Percentiles rank a stretch among this genome's conserved stretches.
Conservation (phyloP, 805 yeast species). For the Wickerhamiella sorbophila region DNA sequence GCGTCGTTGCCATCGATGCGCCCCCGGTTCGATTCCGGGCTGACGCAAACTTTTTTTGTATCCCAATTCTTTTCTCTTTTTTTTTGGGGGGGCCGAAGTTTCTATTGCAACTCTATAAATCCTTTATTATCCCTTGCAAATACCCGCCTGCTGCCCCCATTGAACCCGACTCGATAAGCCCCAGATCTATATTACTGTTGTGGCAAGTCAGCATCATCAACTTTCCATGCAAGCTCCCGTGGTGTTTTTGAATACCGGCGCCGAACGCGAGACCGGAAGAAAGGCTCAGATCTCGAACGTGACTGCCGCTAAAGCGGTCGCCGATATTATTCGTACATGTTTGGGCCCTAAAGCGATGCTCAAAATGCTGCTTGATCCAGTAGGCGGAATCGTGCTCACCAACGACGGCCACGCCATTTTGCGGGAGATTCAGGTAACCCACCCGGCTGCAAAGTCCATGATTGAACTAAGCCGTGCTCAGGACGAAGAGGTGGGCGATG, state of each 20-base stretch:
- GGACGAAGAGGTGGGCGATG: constrained; percentile 98
- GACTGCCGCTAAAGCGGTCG: constrained; percentile 98
- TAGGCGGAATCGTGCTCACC: constrained; percentile 84
- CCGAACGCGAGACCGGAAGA: constrained; percentile 90
- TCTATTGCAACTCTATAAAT: too few relatives aligned
- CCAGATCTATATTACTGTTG: background rate
- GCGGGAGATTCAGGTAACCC: constrained; percentile 87
- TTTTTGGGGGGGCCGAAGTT: too few relatives aligned
- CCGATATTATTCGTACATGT: constrained; percentile 95
- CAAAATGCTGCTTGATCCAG: constrained; percentile 93
- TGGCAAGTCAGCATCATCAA: background rate
- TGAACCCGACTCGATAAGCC: too few relatives aligned
- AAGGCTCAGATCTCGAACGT: constrained; percentile 94
- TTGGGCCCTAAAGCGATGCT: constrained; percentile 98
- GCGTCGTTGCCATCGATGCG: constrained; percentile 15
- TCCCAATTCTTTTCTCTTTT: too few relatives aligned
- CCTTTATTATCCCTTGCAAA: too few relatives aligned
- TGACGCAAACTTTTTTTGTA: constrained; percentile 14
- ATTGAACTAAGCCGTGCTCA: constrained; percentile 92
- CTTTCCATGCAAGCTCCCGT: constrained; percentile 65
- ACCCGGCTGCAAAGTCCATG: constrained; percentile 99
- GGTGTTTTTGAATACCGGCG: constrained; percentile 70
- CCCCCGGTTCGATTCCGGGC: constrained; percentile 19
- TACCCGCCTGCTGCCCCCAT: too few relatives aligned
- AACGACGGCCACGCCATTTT: constrained; percentile 98